Percentiles rank a stretch among this genome's conserved stretches.
Conservation (phyloP, 306 rosid species). For the Lablab purpureus region DNA sequence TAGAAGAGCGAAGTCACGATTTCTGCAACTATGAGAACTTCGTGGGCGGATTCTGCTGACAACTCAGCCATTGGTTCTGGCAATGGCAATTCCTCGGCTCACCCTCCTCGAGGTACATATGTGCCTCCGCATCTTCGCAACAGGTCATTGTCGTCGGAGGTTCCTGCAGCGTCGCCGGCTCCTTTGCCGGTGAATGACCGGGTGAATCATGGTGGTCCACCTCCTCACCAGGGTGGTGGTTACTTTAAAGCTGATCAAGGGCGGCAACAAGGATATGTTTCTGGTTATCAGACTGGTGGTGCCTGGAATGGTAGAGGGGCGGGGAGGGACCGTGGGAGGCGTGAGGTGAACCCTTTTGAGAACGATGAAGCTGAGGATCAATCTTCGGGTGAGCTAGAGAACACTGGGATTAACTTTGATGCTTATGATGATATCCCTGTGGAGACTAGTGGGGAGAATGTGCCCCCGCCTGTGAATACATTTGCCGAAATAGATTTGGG, state of each 20-base stretch:
- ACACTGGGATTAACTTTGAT: conserved; percentile 74
- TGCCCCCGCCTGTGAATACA: conserved; percentile 77
- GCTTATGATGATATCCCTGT: conserved; percentile 91
- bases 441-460: conserved; percentile 80
- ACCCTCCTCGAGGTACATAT: conserved; percentile 60
- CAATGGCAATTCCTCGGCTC: conserved; percentile 39
- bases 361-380: conserved; percentile 53
- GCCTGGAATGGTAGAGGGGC: conserved; percentile 64
- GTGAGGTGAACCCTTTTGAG: conserved; percentile 76
- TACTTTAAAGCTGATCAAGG: conserved; percentile 56
- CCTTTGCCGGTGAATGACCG: conserved; percentile 46
- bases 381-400: conserved; percentile 59
- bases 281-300: conserved; percentile 49
- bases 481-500: conserved; percentile 83
- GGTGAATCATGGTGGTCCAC: conserved; percentile 51
- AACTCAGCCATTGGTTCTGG: conserved; percentile 57
- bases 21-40: conserved; percentile 60
- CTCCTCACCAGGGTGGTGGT: conserved; percentile 53
- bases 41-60: conserved; percentile 81
- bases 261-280: conserved; percentile 52
- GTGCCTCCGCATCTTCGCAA: conserved; percentile 89
- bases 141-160: conserved; percentile 56
- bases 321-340: conserved; percentile 70
- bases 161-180: conserved; percentile 28
- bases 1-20: conserved; percentile 37